phyloP scores from a whole-genome alignment of 306 rosid genomes.

The Acacia melanoxylon region DNA sequence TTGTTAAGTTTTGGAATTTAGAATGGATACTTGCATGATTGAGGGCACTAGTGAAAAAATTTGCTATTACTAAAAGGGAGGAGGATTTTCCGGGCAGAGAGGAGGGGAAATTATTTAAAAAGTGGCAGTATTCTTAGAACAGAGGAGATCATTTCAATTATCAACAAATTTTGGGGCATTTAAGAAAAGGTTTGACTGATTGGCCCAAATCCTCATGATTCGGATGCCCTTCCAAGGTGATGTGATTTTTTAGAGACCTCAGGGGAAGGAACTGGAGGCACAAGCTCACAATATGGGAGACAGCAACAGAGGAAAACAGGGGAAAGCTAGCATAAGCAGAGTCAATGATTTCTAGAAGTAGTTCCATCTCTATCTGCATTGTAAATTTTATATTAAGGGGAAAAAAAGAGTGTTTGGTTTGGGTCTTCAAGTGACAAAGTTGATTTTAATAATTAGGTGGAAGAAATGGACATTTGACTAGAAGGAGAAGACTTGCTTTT shows the following conservation, averaged over 20 bases:
- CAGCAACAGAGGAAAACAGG: conserved; percentile 51
- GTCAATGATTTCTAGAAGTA: conserved; percentile 40
- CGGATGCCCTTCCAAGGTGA: conserved; percentile 33
- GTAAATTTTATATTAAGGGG: conserved; percentile 34
- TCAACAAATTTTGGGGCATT: conserved; percentile 45
- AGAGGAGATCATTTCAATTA: conserved; percentile 26
- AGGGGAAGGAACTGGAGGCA: conserved; percentile 26
- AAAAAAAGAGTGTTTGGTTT: conserved; percentile 19
- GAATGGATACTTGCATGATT: conserved; percentile 18
- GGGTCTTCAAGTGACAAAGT: conserved; percentile 29
- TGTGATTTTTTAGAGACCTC: conserved; percentile 36
- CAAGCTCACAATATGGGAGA: conserved; percentile 36
- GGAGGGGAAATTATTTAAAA: not conserved
- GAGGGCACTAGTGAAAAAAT: conserved; percentile 24
- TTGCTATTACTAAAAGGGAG: conserved; percentile 34
- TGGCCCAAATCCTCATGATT: conserved; percentile 34
- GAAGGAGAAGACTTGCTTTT: conserved; percentile 26
- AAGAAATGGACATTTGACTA: conserved; percentile 33
- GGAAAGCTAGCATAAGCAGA: conserved; percentile 21
- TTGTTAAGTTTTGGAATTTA: conserved; percentile 39
- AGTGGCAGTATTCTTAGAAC: conserved; percentile 22
- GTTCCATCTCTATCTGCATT: conserved; percentile 30
- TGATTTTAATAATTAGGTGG: conserved; percentile 29
- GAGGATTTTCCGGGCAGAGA: conserved; percentile 29
- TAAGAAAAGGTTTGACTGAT: conserved; percentile 36